Conservation (phyloP, 2,329 filamentous ascomycete genomes). For the Penicillium sp. region DNA sequence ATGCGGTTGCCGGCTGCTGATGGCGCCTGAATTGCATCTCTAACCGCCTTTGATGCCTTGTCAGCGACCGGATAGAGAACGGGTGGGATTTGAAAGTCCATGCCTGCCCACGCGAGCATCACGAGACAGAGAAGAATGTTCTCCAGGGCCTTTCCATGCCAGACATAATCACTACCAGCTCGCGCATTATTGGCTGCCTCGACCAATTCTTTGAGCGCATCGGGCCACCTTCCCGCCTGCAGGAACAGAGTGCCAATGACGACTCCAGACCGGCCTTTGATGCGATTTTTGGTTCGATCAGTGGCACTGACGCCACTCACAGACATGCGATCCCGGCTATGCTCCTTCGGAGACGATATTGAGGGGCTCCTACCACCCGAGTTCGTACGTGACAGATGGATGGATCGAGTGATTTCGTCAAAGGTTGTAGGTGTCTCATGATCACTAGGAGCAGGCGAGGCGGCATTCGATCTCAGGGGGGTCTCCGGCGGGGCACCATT, state of each 20-base stretch:
- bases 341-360: constrained; percentile 51
- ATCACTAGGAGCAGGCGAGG: constrained; percentile 39
- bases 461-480: constrained; percentile 41
- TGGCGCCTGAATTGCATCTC: constrained; percentile 42
- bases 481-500: constrained; percentile 35
- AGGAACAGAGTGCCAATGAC: constrained; percentile 84
- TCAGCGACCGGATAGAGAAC: constrained; percentile 56
- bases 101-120: constrained; percentile 78
- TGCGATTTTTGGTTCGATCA: constrained; percentile 77
- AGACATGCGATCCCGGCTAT: constrained; percentile 63
- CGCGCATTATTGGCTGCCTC: constrained; percentile 79
- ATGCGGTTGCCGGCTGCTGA: constrained; percentile 51
- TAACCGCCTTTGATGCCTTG: constrained; percentile 50
- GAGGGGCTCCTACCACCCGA: constrained; percentile 40
- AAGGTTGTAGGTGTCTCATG: constrained; percentile 57
- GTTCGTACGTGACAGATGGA: constrained; percentile 42
- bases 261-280: constrained; percentile 76
- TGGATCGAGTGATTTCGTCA: constrained; percentile 53
- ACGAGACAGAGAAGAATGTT: constrained; percentile 80
- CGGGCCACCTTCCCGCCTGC: constrained; percentile 84
- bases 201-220: constrained; percentile 79
- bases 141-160: constrained; percentile 94
- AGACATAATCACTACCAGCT: constrained; percentile 85
- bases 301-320: constrained; percentile 72
- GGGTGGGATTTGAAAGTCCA: constrained; percentile 70